phyloP scores from a whole-genome alignment of 2,329 filamentous ascomycete genomes.

The Allantophomopsis lycopodina region DNA sequence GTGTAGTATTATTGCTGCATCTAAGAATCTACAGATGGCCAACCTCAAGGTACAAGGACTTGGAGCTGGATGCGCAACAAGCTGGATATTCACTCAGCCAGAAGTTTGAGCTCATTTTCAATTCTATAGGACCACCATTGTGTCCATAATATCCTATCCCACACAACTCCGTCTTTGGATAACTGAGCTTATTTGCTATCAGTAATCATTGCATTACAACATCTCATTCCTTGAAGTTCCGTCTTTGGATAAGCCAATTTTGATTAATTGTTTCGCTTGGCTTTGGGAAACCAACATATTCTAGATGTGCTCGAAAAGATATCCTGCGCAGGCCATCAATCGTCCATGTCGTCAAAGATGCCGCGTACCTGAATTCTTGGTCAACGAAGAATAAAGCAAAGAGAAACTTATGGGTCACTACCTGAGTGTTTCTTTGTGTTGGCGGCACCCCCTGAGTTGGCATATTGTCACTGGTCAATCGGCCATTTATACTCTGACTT shows the following conservation, averaged over 20 bases:
- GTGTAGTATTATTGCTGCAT: constrained; percentile 53
- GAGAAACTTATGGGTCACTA: constrained; percentile 21
- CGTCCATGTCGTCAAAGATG: constrained; percentile 14
- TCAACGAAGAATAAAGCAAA: background rate
- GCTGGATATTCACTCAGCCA: constrained; percentile 50
- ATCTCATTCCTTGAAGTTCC: too few relatives aligned
- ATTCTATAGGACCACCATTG: too few relatives aligned
- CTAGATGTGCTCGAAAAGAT: too few relatives aligned
- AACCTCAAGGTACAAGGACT: constrained; percentile 41
- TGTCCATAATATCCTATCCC: too few relatives aligned
- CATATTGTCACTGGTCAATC: too few relatives aligned
- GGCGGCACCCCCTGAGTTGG: constrained; percentile 39
- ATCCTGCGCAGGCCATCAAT: too few relatives aligned
- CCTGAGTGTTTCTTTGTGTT: constrained; percentile 62
- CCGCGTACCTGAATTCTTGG: constrained; percentile 12
- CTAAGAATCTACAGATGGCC: constrained; percentile 33
- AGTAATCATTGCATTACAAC: too few relatives aligned
- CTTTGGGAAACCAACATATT: too few relatives aligned
- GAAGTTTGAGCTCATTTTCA: background rate
- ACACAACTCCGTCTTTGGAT: too few relatives aligned
- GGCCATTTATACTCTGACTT: constrained; percentile 4
- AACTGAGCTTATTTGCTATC: too few relatives aligned
- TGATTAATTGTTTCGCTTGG: too few relatives aligned
- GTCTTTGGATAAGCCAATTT: too few relatives aligned
- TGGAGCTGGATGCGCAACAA: constrained; percentile 83